phyloP scores from a whole-genome alignment of 495 filamentous ascomycete species.

The Penicillium bovifimosum region DNA sequence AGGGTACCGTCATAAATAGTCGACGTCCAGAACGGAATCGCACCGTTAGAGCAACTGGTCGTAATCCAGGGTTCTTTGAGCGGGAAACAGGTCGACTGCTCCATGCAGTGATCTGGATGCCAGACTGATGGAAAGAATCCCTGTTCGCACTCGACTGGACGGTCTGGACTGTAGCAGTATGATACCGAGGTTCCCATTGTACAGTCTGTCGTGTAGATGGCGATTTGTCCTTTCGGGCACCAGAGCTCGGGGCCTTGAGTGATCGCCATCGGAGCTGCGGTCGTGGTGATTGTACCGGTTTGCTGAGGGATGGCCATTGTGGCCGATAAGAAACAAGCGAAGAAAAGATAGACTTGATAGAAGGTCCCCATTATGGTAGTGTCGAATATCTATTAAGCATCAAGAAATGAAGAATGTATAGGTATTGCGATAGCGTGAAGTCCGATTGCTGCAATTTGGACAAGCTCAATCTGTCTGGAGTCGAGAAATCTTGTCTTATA shows the following conservation, averaged over 20 bases:
- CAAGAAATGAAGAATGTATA: neutral
- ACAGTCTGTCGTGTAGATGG: constrained; percentile 27
- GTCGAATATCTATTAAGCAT: neutral
- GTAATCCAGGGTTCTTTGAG: constrained; percentile 24
- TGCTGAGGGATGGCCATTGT: constrained; percentile 13
- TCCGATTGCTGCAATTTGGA: neutral
- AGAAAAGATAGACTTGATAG: neutral
- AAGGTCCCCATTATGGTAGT: constrained; percentile 1
- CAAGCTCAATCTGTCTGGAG: neutral
- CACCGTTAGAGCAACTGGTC: constrained; percentile 24
- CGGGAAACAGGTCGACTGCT: constrained; percentile 23
- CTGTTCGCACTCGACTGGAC: constrained; percentile 14
- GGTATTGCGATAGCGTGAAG: neutral
- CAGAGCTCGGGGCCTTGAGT: constrained; percentile 15
- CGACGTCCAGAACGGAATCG: constrained; percentile 15
- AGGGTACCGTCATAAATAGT: constrained; percentile 21
- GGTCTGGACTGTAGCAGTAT: constrained; percentile 15
- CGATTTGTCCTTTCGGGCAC: constrained; percentile 19
- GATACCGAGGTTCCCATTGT: constrained; percentile 22
- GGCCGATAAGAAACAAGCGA: neutral
- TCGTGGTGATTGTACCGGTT: neutral
- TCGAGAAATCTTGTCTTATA: neutral
- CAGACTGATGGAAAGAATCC: constrained; percentile 26
- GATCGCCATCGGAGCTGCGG: constrained; percentile 4
- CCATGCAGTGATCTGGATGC: constrained; percentile 28